These are phyloP conservation scores for Stachybotrys chlorohalonatus DNA, from an alignment of 2,329 filamentous ascomycete genomes.

Conservation along the genomic window DNA sequence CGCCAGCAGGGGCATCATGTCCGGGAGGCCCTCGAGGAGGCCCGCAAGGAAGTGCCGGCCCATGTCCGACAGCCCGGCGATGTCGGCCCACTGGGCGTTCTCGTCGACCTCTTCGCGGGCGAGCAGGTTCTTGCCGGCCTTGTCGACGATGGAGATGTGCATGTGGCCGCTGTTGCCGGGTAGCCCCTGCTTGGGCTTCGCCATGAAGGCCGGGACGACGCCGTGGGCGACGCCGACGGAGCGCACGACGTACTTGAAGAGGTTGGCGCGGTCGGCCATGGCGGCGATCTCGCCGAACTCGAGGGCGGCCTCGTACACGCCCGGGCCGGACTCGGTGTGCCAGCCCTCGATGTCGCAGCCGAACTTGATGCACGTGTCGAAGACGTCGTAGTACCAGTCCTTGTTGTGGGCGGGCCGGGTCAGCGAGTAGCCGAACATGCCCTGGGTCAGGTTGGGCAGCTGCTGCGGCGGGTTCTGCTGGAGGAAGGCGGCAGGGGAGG, in stretches of 20 bases:
- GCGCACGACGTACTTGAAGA: conserved; percentile 96
- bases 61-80: conserved; percentile 74
- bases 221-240: conserved; percentile 78
- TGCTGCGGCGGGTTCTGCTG: conserved; percentile 61
- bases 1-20: conserved; percentile 91
- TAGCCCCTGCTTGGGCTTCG: conserved; percentile 82
- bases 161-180: conserved; percentile 95
- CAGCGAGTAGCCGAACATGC: conserved; percentile 93
- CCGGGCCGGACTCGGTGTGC: conserved; percentile 91
- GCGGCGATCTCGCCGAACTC: conserved; percentile 79
- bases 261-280: conserved; percentile 84
- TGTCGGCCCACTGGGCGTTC: conserved; percentile 62
- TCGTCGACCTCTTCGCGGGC: conserved; percentile 63
- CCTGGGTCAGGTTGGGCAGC: conserved; percentile 77
- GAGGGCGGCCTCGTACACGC: conserved; percentile 90
- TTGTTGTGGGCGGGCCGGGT: conserved; percentile 83
- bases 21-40: conserved; percentile 76
- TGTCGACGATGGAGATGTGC: conserved; percentile 81
- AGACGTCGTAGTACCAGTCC: conserved; percentile 85
- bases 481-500: conserved; percentile 66
- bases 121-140: conserved; percentile 76
- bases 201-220: conserved; percentile 98
- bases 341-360: conserved; percentile 80
- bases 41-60: conserved; percentile 92
- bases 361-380: conserved; percentile 70